Evolutionary conservation across 768 basidiomycete genomes (phyloP), one percentile per base, ranked within the genome.

Genomic region (Lentinus brumalis): DNA sequence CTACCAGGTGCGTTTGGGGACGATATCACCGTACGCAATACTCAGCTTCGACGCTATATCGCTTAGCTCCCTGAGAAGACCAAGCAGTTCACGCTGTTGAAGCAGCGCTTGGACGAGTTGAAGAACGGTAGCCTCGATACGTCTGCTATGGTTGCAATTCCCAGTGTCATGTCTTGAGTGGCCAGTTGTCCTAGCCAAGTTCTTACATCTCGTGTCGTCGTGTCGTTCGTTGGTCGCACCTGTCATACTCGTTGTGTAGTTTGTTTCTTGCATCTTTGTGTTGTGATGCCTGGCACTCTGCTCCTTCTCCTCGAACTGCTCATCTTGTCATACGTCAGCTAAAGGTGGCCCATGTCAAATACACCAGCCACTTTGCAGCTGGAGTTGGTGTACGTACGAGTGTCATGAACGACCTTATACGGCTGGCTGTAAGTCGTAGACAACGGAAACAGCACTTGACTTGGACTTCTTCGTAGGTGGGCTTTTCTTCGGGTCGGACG

Each of bases 1-100:
- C n/a, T 87, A 88, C 66, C 88, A 91, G 76, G 91, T 89, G 32
- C 57, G 80, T 69, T 10, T 16, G 9, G 12, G n/a, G 21, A 26
- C 21, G 21, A 26, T 26, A 26, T 26, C 21, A 26, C 21, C 21
- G 18, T n/a, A 32, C 38, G 9, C 40, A 21, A 15, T 10, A 14
- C 4, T 30, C 58, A 35, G 51, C 39, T 26, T 15, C 30, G 31
- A 4, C 16, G 41, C 15, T 11, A 5, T 5, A 29, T n/a, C 10
- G 5, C 4, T 30, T 62, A 85, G 83, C 76, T 80, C 47, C 21
- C 70, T 0, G 78, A 81, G 53, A 84, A 85, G 67, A 67, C 79
- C 35, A 66, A 72, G 18, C 68, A 80, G 32, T 83, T 83, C 62
- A 62, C 66, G 3, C 62, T 75, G 1, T 61, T 84, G 0, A 73